These are phyloP conservation scores for Wickerhamiella kazuoi DNA, from an alignment of 805 yeast genomes.

Conservation along the genomic window DNA sequence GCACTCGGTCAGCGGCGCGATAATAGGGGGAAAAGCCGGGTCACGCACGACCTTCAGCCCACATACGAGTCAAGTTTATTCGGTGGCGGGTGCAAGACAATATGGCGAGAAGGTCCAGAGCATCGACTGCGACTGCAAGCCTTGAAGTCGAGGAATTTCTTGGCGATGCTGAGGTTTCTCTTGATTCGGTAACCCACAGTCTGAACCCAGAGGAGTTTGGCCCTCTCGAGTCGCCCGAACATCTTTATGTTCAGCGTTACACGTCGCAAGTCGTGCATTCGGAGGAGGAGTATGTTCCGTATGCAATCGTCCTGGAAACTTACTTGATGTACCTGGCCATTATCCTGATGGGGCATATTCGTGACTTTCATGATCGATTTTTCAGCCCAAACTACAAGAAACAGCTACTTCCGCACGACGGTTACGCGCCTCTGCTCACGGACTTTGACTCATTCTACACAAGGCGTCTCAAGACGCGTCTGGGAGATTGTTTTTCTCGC, in stretches of 20 bases:
- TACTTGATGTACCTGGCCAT: conserved; percentile 71
- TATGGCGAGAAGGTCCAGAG: too few species aligned
- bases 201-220: conserved; percentile 44
- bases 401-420: conserved; percentile 60
- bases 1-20: too few species aligned
- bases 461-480: conserved; percentile 74
- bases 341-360: conserved; percentile 74
- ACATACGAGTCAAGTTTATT: too few species aligned
- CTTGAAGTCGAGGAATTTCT: too few species aligned
- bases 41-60: too few species aligned
- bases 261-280: conserved; percentile 15
- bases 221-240: conserved; percentile 41
- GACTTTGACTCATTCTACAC: conserved; percentile 88
- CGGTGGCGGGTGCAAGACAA: too few species aligned
- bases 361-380: conserved; percentile 69
- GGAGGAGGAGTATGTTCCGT: conserved; percentile 52
- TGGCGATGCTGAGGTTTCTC: too few species aligned
- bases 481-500: conserved; percentile 88
- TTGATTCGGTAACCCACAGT: background rate
- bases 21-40: too few species aligned
- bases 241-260: conserved; percentile 46
- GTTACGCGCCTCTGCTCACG: conserved; percentile 90
- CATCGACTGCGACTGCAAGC: too few species aligned
- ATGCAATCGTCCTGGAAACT: conserved; percentile 58
- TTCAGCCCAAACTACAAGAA: conserved; percentile 49